Percentiles rank a stretch among this genome's conserved stretches.
Evolutionary conservation across 2,329 filamentous ascomycete species (phyloP).

Genomic region (Sporothrix euskadiensis): DNA sequence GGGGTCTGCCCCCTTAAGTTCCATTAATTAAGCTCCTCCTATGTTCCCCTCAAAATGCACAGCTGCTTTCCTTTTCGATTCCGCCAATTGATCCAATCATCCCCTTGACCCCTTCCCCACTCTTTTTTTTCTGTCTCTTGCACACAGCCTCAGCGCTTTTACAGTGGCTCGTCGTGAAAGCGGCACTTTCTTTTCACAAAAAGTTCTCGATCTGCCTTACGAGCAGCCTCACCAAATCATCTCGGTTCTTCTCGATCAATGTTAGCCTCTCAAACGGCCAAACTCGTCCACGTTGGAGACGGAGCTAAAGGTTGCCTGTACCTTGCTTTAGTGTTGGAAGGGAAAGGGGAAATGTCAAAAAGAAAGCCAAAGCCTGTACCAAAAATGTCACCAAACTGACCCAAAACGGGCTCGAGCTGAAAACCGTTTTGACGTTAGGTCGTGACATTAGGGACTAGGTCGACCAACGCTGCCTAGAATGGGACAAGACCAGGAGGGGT

Average conservation of each 20-base stretch:
- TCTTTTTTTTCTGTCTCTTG: background rate
- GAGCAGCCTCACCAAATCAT: background rate
- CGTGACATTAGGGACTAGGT: background rate
- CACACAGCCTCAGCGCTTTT: background rate
- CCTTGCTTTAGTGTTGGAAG: constrained; percentile 7
- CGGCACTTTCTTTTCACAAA: background rate
- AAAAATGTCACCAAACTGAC: background rate
- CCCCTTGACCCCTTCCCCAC: background rate
- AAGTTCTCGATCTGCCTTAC: background rate
- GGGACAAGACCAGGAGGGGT: background rate
- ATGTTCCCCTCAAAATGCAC: background rate
- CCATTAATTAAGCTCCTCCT: background rate
- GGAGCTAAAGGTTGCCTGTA: background rate
- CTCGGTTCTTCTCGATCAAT: background rate
- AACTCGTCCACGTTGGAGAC: background rate
- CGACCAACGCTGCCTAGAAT: constrained; percentile 4
- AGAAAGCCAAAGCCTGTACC: background rate
- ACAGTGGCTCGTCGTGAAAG: background rate
- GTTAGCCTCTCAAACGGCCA: too few relatives aligned
- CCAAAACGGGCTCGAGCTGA: background rate
- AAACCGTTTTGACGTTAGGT: background rate
- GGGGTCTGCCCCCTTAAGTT: background rate
- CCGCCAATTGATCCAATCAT: background rate
- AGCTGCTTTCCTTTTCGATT: background rate
- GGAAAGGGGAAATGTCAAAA: background rate